Evolutionary conservation across 306 rosid species (phyloP), one percentile per base, ranked within the genome.

Genomic region (Bauhinia variegata): DNA sequence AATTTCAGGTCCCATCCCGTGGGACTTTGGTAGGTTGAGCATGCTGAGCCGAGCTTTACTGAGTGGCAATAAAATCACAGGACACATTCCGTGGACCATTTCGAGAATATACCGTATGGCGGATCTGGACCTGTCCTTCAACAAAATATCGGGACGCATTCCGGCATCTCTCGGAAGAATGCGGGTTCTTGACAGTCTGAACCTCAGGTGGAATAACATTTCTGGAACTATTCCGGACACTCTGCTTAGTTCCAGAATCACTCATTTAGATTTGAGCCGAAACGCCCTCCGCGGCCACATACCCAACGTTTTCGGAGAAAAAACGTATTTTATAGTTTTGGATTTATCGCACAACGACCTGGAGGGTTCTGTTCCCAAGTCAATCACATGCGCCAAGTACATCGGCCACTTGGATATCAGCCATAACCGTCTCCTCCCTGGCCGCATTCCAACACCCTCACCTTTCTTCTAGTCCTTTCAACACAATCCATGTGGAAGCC

Each of bases 361-460:
- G 28, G 59, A 28, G 4, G 98, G 98, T n/a, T 4, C 58, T 2
- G 75, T 92, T 48, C 83, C 98, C 3, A 77, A 73, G 60, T 80
- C 96, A 0, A 65, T 87, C 39, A 32, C 42, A 15, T 47, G 31
- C 10, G 96, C 86, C 2, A 56, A 69, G 5, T 92, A 77, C 30
- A 67, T 92, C 39, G 98, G 96, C 0, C 82, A 84, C 48, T 19
- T 82, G 80, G 98, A 92, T 42, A 77, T 92, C 64, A 92, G 89
- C 70, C 86, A 92, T 44, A 92, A 92, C 80, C 85, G 53, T 41
- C 79, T 89, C 0, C 79, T 89, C 0, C 85, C 84, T 61, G 95
- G 95, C 0, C 63, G 32, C 17, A 78, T 89, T 44, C 96, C 95
- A 6, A 63, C 9, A 0, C 92, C 87, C 6, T 31, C 83, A 0